Evolutionary conservation across 2,329 filamentous ascomycete species (phyloP).

Genomic region (Fusarium sp.): DNA sequence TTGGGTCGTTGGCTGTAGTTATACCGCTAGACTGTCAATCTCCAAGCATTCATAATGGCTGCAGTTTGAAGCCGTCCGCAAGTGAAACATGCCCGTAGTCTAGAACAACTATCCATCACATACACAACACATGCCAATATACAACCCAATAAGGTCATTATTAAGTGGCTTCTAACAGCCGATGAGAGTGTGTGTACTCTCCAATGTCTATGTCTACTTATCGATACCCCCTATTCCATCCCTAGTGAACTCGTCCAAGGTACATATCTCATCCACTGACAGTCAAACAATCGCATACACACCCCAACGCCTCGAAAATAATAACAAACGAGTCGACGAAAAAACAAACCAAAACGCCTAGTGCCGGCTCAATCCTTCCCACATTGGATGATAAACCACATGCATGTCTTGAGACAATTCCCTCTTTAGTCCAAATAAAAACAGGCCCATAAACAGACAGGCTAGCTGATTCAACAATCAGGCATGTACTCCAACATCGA

Average conservation of each 20-base stretch:
- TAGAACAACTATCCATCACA: not conserved
- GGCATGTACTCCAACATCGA: not conserved
- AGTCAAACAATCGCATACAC: not conserved
- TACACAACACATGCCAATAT: not conserved
- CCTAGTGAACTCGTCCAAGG: not conserved
- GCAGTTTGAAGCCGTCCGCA: not conserved
- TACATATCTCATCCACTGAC: not conserved
- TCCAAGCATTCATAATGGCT: not conserved
- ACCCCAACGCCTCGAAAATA: not conserved
- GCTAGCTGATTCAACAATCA: not conserved
- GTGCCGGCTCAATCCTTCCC: conserved; percentile 2
- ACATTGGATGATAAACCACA: conserved; percentile 3
- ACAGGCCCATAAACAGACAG: conserved; percentile 5
- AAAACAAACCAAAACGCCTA: conserved; percentile 6
- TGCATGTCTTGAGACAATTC: not conserved
- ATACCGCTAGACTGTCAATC: not conserved
- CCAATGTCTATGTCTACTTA: not conserved
- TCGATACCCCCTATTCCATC: not conserved
- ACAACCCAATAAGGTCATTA: not conserved
- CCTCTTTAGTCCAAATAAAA: not conserved
- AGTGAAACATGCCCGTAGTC: not conserved
- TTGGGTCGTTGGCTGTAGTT: not conserved
- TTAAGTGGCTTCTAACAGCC: not conserved
- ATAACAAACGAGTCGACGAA: conserved; percentile 14
- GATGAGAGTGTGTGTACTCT: not conserved